A percentile compares a stretch with the other conserved stretches of the same genome.
Conservation (phyloP, 352 stramenopile genomes). For the Phytophthora vignae region DNA sequence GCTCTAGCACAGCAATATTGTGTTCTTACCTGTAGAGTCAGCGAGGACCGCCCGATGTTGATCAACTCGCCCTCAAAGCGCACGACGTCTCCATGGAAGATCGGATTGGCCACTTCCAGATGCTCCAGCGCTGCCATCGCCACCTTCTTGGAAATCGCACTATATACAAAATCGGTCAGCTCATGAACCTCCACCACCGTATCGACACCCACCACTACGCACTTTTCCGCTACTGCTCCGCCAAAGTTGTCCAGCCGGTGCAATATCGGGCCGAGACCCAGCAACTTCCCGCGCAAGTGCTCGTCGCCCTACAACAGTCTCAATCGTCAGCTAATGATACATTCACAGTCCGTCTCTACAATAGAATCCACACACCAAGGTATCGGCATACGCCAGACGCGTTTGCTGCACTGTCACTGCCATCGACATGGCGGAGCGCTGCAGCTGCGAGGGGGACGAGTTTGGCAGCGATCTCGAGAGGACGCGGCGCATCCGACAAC, state of each 20-base stretch:
- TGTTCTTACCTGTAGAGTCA: slow-evolving; percentile 40
- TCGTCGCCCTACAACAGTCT: slow-evolving; percentile 45
- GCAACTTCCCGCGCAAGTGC: slow-evolving; percentile 53
- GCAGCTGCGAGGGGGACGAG: neutral
- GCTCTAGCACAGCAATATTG: neutral
- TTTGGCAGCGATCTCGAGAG: neutral
- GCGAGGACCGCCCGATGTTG: slow-evolving; percentile 43
- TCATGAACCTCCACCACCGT: neutral
- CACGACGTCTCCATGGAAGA: slow-evolving; percentile 51
- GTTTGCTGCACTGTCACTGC: slow-evolving; percentile 37
- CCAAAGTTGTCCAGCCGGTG: slow-evolving; percentile 59
- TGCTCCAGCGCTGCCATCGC: slow-evolving; percentile 35
- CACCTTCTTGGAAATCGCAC: slow-evolving; percentile 23
- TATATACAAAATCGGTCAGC: neutral
- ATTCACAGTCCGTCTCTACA: neutral
- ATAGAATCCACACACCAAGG: slow-evolving; percentile 35
- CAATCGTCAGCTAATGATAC: neutral
- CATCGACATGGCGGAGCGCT: slow-evolving; percentile 10
- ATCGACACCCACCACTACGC: slow-evolving; percentile 4
- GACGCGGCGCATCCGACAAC: slow-evolving; percentile 6
- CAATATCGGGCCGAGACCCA: slow-evolving; percentile 59
- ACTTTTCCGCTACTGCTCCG: slow-evolving; percentile 48
- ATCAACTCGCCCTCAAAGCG: slow-evolving; percentile 48
- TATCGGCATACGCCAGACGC: slow-evolving; percentile 56
- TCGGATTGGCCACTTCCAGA: slow-evolving; percentile 44